Evolutionary conservation across 2,329 filamentous ascomycete genomes (phyloP).

Genomic region (Scytalidium sp.): DNA sequence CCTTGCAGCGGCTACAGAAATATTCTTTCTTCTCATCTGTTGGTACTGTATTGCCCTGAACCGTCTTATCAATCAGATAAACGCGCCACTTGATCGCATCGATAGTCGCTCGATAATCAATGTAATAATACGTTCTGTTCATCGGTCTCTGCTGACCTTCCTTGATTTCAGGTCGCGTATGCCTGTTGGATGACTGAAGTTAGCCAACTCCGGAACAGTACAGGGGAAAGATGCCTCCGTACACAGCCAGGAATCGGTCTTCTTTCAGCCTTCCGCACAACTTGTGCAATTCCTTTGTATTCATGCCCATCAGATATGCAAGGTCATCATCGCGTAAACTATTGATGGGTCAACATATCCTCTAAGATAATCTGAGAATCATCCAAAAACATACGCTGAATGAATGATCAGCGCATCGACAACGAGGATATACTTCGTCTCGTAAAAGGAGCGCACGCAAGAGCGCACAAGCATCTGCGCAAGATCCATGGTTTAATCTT

Average conservation of each 20-base stretch:
- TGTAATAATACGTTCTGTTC: constrained; percentile 93
- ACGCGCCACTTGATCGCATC: constrained; percentile 96
- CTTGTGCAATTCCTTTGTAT: constrained; percentile 88
- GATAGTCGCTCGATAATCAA: constrained; percentile 90
- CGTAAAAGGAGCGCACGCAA: constrained; percentile 82
- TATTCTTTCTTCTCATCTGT: constrained; percentile 90
- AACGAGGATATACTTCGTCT: constrained; percentile 78
- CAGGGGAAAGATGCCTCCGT: constrained; percentile 30
- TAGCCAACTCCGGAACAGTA: not conserved
- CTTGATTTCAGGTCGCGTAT: constrained; percentile 72
- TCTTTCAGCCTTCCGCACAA: constrained; percentile 82
- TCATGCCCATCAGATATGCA: constrained; percentile 81
- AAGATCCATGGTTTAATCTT: constrained; percentile 59
- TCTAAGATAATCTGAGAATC: constrained; percentile 6
- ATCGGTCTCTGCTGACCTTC: constrained; percentile 79
- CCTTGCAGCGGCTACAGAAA: constrained; percentile 75
- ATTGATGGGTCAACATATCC: constrained; percentile 24
- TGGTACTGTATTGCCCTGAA: constrained; percentile 79
- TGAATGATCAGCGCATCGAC: constrained; percentile 77
- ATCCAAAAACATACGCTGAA: constrained; percentile 52
- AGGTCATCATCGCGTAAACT: constrained; percentile 84
- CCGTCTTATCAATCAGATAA: constrained; percentile 81
- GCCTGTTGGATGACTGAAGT: constrained; percentile 38
- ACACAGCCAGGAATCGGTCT: constrained; percentile 81
- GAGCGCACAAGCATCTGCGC: constrained; percentile 81